Percentiles rank a stretch among this genome's conserved stretches.
Conservation (phyloP, 768 basidiomycete genomes). For the Asterophora parasitica region DNA sequence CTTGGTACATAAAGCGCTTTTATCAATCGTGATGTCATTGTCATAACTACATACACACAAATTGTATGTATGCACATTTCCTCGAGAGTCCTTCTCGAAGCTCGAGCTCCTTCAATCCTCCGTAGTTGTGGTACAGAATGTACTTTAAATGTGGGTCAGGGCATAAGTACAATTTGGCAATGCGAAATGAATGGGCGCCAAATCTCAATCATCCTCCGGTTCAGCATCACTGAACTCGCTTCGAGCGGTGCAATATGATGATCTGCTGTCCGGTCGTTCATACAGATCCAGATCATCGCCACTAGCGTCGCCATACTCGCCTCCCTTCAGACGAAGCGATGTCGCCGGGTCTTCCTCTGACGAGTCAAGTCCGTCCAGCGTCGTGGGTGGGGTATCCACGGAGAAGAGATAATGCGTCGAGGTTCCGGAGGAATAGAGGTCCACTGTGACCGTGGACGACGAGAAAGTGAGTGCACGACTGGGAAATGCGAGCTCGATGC, state of each 20-base stretch:
- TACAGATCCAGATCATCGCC: slow-evolving; percentile 3
- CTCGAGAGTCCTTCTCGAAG: too few species aligned
- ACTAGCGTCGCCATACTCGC: neutral
- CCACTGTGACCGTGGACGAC: slow-evolving; percentile 1
- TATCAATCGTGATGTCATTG: too few species aligned
- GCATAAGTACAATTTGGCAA: neutral
- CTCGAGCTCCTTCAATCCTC: too few species aligned
- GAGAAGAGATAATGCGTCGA: slow-evolving; percentile 9
- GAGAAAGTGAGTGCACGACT: slow-evolving; percentile 13
- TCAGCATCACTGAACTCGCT: slow-evolving; percentile 24
- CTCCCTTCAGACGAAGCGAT: neutral
- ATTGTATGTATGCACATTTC: too few species aligned
- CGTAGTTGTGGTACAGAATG: too few species aligned
- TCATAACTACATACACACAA: too few species aligned
- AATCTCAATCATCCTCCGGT: neutral
- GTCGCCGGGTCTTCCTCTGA: slow-evolving; percentile 1
- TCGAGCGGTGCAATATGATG: slow-evolving; percentile 33
- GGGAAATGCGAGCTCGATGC: slow-evolving; percentile 32
- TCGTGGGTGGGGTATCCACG: slow-evolving; percentile 17
- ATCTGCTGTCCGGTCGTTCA: slow-evolving; percentile 27
- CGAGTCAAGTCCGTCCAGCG: slow-evolving; percentile 15
- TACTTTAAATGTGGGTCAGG: too few species aligned
- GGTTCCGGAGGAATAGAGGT: slow-evolving; percentile 4
- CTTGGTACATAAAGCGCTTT: too few species aligned
- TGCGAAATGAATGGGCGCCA: neutral